Base-by-base conservation (phyloP, 129 eudicot genomes). In the Gnaphalium uliginosum region DNA sequence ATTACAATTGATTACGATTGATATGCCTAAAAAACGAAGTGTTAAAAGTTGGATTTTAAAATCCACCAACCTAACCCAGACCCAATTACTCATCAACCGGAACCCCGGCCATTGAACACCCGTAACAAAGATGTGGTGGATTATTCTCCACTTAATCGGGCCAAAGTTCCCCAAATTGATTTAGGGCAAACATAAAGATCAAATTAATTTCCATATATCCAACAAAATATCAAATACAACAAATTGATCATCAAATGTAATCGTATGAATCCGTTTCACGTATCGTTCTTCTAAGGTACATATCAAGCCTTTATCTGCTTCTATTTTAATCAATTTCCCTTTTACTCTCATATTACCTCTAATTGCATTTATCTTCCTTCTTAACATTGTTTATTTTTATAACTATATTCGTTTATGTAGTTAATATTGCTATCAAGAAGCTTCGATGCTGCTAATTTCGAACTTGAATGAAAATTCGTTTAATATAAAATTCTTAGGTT, bases 201-300 rank as follows among this genome's bases (percentile, higher is more conserved):
- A 35, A 8, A 35, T 35, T 2, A 5, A 7, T 33, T 0, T 35
- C 32, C 53, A 35, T 14, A 15, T 54, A 73, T 73, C 27, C 8
- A 39, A 46, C 5, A 73, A 15, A 23, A 17, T 10, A 7, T 33
- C 58, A 41, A 74, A 37, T 68, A 6, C 39, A 25, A 22, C 18
- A 57, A 39, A 41, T 18, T 30, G 23, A 71, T 57, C 29, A 72
- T 56, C 35, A 8, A 9, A 29, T 18, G 3, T 7, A 8, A 35
- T 35, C 43, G 43, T 35, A 8, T 35, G 43, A 43, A 13, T 61
- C 43, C 9, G 14, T 43, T 19, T 73, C 59, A 73, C 4, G 50
- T 41, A 39, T 35, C 4, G 26, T 37, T 73, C 41, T 37, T 23
- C 19, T 41, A 59, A 60, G 69, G 78, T 75, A 69, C 59, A 69